These are phyloP conservation scores for Flueggea neowawraea DNA, from an alignment of 441 rosid genomes.

Conservation along the genomic window DNA sequence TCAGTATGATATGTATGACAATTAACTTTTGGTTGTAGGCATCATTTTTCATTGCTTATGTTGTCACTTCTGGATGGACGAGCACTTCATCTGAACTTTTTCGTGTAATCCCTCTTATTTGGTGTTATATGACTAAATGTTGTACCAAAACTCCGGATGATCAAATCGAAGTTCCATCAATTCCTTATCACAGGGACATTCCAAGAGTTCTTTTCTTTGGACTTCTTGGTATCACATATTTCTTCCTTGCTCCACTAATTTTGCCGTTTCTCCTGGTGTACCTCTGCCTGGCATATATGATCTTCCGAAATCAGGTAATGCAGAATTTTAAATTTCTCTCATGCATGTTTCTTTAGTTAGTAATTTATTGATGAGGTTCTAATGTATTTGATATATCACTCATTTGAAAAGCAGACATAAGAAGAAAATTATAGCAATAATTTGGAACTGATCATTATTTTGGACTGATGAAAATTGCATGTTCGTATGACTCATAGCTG, in stretches of 20 bases:
- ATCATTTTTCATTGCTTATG: constrained; percentile 95
- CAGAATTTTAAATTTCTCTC: constrained; percentile 4
- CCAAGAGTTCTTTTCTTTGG: constrained; percentile 89
- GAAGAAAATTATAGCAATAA: no score
- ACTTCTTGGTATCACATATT: constrained; percentile 92
- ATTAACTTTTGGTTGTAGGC: constrained; percentile 51
- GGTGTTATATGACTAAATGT: constrained; percentile 51
- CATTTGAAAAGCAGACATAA: no score
- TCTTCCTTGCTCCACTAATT: constrained; percentile 90
- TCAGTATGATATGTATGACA: constrained; percentile 2
- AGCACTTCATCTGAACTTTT: constrained; percentile 84
- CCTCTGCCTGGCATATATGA: constrained; percentile 78
- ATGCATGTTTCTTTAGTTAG: not conserved
- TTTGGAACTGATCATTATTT: no score
- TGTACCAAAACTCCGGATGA: constrained; percentile 40
- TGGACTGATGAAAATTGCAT: no score
- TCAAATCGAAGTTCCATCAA: constrained; percentile 69
- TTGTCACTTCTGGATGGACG: constrained; percentile 99
- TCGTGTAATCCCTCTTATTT: constrained; percentile 69
- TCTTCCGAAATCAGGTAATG: constrained; percentile 86
- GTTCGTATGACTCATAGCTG: no score
- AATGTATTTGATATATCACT: no score
- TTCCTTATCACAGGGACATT: constrained; percentile 75
- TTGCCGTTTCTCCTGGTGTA: constrained; percentile 89
- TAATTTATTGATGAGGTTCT: no score